phyloP scores from a whole-genome alignment of 306 rosid species.

The Prinsepia uniflora region DNA sequence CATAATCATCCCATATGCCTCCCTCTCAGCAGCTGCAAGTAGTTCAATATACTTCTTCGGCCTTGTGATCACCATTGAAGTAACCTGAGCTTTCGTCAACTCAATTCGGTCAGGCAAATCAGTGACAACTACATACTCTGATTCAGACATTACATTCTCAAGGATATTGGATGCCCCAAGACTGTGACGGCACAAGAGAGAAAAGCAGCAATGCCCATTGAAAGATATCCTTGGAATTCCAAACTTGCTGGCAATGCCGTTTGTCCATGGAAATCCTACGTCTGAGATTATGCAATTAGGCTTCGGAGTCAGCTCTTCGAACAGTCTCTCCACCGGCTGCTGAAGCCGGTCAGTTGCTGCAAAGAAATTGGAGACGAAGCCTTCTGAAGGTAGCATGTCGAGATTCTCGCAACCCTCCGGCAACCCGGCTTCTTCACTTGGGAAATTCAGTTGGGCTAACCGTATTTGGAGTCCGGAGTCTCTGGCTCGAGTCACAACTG shows the following conservation, averaged over 20 bases:
- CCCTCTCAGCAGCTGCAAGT: conserved; percentile 24
- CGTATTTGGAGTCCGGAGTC: conserved; percentile 24
- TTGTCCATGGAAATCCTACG: conserved; percentile 40
- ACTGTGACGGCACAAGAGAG: neutral
- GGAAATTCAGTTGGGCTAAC: conserved; percentile 18
- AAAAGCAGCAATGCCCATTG: neutral
- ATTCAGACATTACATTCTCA: conserved; percentile 1
- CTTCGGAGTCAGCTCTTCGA: conserved; percentile 28
- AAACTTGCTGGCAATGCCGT: conserved; percentile 5
- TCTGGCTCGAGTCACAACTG: conserved; percentile 6
- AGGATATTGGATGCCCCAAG: neutral
- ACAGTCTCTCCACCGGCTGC: conserved; percentile 33
- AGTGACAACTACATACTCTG: conserved; percentile 18
- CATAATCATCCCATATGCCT: conserved; percentile 31
- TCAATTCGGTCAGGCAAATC: conserved; percentile 21
- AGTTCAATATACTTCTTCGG: neutral
- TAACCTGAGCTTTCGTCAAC: conserved; percentile 16
- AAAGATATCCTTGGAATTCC: conserved; percentile 27
- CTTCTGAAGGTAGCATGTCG: conserved; percentile 48
- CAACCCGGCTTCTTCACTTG: conserved; percentile 30
- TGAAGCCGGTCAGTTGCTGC: conserved; percentile 26
- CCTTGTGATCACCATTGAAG: neutral
- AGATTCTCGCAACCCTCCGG: conserved; percentile 55
- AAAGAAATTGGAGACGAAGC: conserved; percentile 25
- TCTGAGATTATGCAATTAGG: conserved; percentile 71